A percentile compares a stretch with the other conserved stretches of the same genome.
Conservation (phyloP, 345 rosid species). For the Ailanthus altissimus region DNA sequence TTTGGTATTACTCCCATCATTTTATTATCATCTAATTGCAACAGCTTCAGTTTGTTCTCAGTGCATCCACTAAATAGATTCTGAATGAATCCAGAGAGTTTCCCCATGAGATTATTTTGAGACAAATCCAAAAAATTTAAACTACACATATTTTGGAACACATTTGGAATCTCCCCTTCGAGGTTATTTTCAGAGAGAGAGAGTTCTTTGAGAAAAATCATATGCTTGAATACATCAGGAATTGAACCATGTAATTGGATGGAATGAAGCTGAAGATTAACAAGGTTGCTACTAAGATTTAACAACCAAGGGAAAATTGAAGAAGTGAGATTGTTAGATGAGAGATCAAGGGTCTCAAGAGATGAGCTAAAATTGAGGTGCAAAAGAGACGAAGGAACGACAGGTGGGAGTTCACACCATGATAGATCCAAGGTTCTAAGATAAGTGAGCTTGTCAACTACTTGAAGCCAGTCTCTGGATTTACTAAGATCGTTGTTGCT, state of each 20-base stretch:
- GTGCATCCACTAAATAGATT: slow-evolving; percentile 8
- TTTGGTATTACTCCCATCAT: slow-evolving; percentile 18
- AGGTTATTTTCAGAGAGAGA: background rate
- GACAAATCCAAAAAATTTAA: background rate
- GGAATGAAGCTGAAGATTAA: background rate
- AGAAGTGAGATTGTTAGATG: no score
- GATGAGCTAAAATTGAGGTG: background rate
- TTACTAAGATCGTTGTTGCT: no score
- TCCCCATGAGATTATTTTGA: slow-evolving; percentile 3
- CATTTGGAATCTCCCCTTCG: background rate
- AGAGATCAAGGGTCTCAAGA: slow-evolving; percentile 11
- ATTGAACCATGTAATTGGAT: background rate
- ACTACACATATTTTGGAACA: background rate
- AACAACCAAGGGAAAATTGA: slow-evolving; percentile 21
- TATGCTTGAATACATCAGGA: background rate
- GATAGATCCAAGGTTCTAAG: slow-evolving; percentile 24
- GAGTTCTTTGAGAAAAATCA: background rate
- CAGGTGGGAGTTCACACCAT: slow-evolving; percentile 21
- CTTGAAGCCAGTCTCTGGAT: slow-evolving; percentile 29
- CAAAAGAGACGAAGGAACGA: slow-evolving; percentile 1
- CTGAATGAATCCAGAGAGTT: background rate
- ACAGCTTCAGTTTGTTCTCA: background rate
- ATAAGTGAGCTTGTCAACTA: slow-evolving; percentile 7
- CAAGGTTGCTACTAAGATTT: background rate
- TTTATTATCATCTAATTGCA: slow-evolving; percentile 9